Conservation (phyloP, 148 eudicot species). For the Silene uniflora region DNA sequence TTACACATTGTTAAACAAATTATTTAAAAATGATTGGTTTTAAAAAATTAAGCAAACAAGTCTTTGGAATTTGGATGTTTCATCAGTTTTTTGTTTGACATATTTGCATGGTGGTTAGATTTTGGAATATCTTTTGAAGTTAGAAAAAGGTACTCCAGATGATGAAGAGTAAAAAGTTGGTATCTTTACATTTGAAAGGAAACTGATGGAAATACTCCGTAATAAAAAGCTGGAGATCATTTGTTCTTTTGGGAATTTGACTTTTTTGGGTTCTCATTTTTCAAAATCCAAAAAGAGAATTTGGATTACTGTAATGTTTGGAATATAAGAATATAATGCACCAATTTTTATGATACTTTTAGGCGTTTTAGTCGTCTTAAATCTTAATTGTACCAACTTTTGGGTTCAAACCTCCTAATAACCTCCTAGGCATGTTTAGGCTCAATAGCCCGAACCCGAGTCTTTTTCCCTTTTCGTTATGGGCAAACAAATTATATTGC, state of each 20-base stretch:
- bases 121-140: conserved; percentile 20
- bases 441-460: no score
- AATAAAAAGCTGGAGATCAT: conserved; percentile 18
- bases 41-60: neutral
- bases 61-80: conserved; percentile 20
- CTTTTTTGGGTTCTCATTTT: conserved; percentile 10
- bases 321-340: neutral
- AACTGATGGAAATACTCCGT: conserved; percentile 15
- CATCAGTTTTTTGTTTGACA: conserved; percentile 23
- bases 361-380: no score
- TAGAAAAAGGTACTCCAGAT: conserved; percentile 7
- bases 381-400: no score
- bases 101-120: conserved; percentile 18
- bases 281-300: conserved; percentile 16
- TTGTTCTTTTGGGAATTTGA: conserved; percentile 13
- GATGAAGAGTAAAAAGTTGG: conserved; percentile 18
- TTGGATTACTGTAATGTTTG: neutral
- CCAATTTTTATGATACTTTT: neutral
- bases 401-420: no score
- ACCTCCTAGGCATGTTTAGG: no score
- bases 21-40: no score
- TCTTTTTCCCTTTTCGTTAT: no score
- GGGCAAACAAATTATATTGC: no score
- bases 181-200: conserved; percentile 21
- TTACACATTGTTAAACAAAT: no score